Evolutionary conservation across 2,329 filamentous ascomycete genomes (phyloP).

Genomic region (Elsinoe ampelina): DNA sequence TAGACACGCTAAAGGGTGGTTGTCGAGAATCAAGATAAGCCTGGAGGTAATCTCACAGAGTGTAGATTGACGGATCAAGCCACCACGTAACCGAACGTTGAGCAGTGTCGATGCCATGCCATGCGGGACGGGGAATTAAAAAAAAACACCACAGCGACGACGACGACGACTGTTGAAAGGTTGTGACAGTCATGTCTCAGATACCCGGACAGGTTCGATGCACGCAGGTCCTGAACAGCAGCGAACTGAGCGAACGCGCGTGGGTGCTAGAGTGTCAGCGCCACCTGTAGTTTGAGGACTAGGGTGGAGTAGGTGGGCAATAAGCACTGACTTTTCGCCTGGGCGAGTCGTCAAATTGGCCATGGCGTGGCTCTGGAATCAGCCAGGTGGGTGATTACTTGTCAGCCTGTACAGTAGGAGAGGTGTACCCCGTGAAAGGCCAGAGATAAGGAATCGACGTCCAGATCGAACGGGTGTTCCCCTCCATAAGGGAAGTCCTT

Average conservation of each 20-base stretch:
- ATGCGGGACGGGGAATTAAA: background rate
- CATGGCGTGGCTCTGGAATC: slow-evolving; percentile 1
- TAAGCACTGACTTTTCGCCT: background rate
- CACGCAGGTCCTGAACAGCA: background rate
- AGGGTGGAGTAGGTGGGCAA: background rate
- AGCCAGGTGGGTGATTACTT: background rate
- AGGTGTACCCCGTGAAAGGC: background rate
- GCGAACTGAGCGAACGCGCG: background rate
- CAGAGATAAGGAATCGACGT: background rate
- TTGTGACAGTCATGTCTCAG: too few species aligned
- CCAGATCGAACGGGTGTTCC: background rate
- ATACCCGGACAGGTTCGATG: background rate
- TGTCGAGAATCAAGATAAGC: background rate
- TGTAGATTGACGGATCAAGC: background rate
- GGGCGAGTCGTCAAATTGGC: background rate
- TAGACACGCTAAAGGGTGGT: background rate
- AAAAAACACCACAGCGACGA: background rate
- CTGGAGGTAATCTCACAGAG: background rate
- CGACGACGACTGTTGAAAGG: background rate
- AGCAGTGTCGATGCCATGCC: background rate
- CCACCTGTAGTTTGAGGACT: slow-evolving; percentile 2
- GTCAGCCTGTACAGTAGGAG: too few species aligned
- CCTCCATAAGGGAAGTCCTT: background rate
- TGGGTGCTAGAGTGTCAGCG: background rate
- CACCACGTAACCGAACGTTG: background rate